Evolutionary conservation across 176 grass and related monocot species (phyloP), one percentile per base, ranked within the genome.

Genomic region (Musa troglodytarum): DNA sequence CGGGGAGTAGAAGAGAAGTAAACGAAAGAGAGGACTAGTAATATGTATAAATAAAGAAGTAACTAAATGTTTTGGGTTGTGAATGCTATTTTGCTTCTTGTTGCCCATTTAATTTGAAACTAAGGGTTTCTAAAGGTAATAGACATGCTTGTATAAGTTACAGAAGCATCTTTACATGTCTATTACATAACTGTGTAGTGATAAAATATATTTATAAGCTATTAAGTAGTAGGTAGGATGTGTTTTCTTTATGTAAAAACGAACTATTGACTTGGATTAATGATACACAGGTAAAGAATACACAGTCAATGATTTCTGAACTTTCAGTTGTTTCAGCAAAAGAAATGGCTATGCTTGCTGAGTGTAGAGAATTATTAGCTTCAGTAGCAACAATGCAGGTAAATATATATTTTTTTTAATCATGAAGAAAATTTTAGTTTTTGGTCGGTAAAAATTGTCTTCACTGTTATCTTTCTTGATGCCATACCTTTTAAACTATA

Each of bases 271-370:
- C 51, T 23, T 28, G 43, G 53, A 22, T 69, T 56, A 81, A 50
- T 86, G 5, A 77, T 82, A 71, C 24, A 1, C 87, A 97, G 93
- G 79, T 93, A 50, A 80, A 78, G 65, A 74, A 71, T 69, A 85
- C 66, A 58, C 28, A 72, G 64, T 77, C 78, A 67, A 79, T 90
- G 29, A 82, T 85, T 74, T 90, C 85, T 65, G 90, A 97, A 81
- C 83, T 97, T 67, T 84, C 81, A 16, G 78, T 79, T 24, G 55
- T 88, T 65, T 79, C 71, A 54, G 63, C 55, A 85, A 81, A 92
- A 88, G 86, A 97, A 84, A 97, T 88, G 78, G 49, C 3, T 67
- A 88, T 90, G 90, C 83, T 97, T 74, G 83, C 86, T 65, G 90
- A 93, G 84, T 97, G 84, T 73, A 86, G 87, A 84, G 75, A 97